phyloP scores from a whole-genome alignment of 495 filamentous ascomycete species.

The Penicillium steckii region DNA sequence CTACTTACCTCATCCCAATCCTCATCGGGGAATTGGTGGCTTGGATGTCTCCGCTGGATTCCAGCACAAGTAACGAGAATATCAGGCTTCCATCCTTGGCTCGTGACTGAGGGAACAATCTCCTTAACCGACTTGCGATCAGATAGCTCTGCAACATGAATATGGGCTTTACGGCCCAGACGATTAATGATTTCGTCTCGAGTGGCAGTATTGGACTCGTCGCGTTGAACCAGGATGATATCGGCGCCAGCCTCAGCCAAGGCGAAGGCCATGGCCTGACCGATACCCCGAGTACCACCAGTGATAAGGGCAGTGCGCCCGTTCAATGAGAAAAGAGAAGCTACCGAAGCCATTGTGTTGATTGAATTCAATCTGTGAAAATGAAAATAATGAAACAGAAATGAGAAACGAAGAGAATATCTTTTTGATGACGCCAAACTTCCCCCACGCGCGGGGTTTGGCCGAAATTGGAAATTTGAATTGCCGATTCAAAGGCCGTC shows the following conservation, averaged over 20 bases:
- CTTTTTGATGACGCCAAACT: constrained; percentile 6
- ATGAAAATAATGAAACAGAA: neutral
- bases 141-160: constrained; percentile 75
- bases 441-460: constrained; percentile 20
- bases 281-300: constrained; percentile 85
- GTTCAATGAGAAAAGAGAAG: constrained; percentile 44
- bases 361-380: neutral
- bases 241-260: constrained; percentile 84
- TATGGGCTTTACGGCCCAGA: constrained; percentile 64
- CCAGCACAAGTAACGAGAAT: constrained; percentile 87
- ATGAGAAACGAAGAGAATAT: neutral
- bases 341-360: constrained; percentile 28
- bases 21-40: constrained; percentile 71
- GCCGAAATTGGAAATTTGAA: constrained; percentile 7
- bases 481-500: constrained; percentile 24
- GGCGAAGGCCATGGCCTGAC: constrained; percentile 77
- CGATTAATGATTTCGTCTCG: constrained; percentile 56
- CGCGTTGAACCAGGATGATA: constrained; percentile 60
- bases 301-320: constrained; percentile 78
- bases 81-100: constrained; percentile 57
- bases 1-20: constrained; percentile 72
- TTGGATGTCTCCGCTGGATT: constrained; percentile 77
- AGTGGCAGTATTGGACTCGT: constrained; percentile 63
- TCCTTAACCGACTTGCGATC: constrained; percentile 55
- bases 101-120: constrained; percentile 60